Percentiles rank a stretch among this genome's conserved stretches.
Evolutionary conservation across 768 basidiomycete species (phyloP).

Genomic region (Zangia roseola): DNA sequence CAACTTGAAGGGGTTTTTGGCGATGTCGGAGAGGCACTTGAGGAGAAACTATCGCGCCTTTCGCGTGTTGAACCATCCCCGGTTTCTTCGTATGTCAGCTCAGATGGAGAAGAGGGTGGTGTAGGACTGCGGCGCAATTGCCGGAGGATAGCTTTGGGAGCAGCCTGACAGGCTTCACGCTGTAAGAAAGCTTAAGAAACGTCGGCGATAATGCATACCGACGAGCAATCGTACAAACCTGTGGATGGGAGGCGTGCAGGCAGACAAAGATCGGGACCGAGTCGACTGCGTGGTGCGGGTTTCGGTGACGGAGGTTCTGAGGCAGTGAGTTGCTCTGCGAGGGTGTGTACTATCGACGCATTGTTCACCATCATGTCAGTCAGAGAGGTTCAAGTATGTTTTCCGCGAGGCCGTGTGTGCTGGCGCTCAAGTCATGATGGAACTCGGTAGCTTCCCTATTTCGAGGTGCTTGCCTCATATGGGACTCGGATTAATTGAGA

Average conservation of each 20-base stretch:
- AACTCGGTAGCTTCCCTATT: constrained; percentile 5
- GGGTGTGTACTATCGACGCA: constrained; percentile 31
- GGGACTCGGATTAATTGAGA: no score
- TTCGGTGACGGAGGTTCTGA: constrained; percentile 15
- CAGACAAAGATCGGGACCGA: constrained; percentile 55
- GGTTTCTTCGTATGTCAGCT: constrained; percentile 22
- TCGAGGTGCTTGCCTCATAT: constrained; percentile 2
- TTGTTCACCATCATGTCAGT: constrained; percentile 56
- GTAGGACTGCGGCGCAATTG: constrained; percentile 50
- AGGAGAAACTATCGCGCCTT: constrained; percentile 16
- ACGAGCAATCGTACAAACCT: constrained; percentile 39
- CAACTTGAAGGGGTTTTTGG: constrained; percentile 14
- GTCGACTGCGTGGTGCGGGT: constrained; percentile 37
- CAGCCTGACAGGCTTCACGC: constrained; percentile 64
- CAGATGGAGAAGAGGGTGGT: constrained; percentile 30
- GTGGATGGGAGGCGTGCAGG: constrained; percentile 68
- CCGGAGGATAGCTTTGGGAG: constrained; percentile 54
- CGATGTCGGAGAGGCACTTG: constrained; percentile 23
- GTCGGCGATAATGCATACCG: constrained; percentile 19
- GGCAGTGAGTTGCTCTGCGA: constrained; percentile 29
- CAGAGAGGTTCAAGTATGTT: constrained; percentile 2
- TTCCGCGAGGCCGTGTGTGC: neutral
- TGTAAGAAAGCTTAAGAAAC: constrained; percentile 57
- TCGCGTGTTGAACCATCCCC: constrained; percentile 10
- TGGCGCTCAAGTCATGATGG: constrained; percentile 10